Evolutionary conservation across 1,139 yeast species (phyloP).

Genomic region (Kluyveromyces sp.): DNA sequence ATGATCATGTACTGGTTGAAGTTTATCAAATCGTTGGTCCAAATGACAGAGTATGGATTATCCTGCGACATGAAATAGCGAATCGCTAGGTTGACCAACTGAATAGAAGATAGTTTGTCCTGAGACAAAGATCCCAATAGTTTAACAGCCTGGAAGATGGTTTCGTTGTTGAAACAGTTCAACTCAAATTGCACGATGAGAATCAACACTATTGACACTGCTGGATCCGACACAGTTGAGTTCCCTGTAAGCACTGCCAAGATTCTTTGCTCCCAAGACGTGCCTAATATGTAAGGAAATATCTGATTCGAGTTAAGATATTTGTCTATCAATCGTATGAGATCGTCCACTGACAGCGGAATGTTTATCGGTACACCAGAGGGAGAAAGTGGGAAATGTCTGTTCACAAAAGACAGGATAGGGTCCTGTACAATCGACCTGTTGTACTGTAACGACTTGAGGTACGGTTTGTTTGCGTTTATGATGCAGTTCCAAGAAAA

Average conservation of each 20-base stretch:
- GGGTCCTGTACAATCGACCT: constrained; percentile 7
- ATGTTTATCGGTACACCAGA: constrained; percentile 6
- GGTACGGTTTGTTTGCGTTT: constrained; percentile 6
- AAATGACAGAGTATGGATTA: constrained; percentile 4
- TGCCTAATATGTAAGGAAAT: constrained; percentile 5
- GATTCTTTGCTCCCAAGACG: constrained; percentile 5
- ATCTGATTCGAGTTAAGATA: constrained; percentile 7
- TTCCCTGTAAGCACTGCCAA: constrained; percentile 2
- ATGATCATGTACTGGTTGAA: constrained; percentile 18
- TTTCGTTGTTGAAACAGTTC: constrained; percentile 25
- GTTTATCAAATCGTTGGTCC: constrained; percentile 21
- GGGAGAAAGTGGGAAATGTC: constrained; percentile 7
- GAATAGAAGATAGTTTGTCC: constrained; percentile 17
- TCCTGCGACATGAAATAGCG: constrained; percentile 26
- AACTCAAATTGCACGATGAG: constrained; percentile 27
- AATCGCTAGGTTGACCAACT: constrained; percentile 20
- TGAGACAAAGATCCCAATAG: constrained; percentile 16
- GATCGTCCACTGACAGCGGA: constrained; percentile 3
- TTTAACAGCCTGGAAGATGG: constrained; percentile 25
- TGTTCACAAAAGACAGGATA: constrained; percentile 5
- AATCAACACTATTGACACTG: constrained; percentile 17
- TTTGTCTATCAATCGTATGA: constrained; percentile 5
- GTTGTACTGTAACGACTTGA: constrained; percentile 4
- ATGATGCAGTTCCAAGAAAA: constrained; percentile 21
- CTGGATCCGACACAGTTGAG: constrained; percentile 9